These are phyloP conservation scores for Petunia hybrid DNA, from an alignment of 305 asterid genomes.

Conservation along the genomic window DNA sequence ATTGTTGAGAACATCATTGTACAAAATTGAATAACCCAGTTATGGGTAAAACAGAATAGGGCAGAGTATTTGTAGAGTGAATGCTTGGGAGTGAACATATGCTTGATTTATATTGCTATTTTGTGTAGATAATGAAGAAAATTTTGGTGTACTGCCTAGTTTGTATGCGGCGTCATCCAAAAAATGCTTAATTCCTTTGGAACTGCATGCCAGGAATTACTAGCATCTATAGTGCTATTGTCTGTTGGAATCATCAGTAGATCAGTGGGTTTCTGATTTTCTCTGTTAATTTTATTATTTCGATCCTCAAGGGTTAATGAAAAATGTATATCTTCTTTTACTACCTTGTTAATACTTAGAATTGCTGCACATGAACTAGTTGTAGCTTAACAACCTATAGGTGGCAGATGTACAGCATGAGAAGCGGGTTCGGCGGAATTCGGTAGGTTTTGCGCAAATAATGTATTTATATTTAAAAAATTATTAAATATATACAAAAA, in stretches of 20 bases:
- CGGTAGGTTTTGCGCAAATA: too few species aligned
- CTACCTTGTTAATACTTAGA: too few species aligned
- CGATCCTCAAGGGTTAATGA: too few species aligned
- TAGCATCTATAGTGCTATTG: neutral
- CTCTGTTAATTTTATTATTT: too few species aligned
- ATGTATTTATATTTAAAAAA: too few species aligned
- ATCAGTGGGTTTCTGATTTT: neutral
- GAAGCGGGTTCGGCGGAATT: too few species aligned
- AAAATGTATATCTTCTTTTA: too few species aligned
- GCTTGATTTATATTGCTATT: neutral
- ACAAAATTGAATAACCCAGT: constrained; percentile 28
- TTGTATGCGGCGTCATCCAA: neutral
- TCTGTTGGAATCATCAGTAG: neutral
- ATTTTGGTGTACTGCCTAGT: neutral
- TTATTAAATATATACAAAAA: too few species aligned
- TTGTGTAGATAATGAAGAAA: constrained; percentile 25
- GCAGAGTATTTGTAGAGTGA: neutral
- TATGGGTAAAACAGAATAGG: constrained; percentile 25
- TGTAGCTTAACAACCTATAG: too few species aligned
- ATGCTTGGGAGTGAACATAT: constrained; percentile 24
- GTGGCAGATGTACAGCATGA: too few species aligned
- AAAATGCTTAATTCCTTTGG: neutral
- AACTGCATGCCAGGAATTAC: neutral
- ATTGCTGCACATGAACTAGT: too few species aligned
- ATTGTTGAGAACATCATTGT: constrained; percentile 23